A percentile compares a stretch with the other conserved stretches of the same genome.
These are phyloP conservation scores for Alloteropsis semialata DNA, from an alignment of 176 grass and related monocot genomes.

Conservation along the genomic window DNA sequence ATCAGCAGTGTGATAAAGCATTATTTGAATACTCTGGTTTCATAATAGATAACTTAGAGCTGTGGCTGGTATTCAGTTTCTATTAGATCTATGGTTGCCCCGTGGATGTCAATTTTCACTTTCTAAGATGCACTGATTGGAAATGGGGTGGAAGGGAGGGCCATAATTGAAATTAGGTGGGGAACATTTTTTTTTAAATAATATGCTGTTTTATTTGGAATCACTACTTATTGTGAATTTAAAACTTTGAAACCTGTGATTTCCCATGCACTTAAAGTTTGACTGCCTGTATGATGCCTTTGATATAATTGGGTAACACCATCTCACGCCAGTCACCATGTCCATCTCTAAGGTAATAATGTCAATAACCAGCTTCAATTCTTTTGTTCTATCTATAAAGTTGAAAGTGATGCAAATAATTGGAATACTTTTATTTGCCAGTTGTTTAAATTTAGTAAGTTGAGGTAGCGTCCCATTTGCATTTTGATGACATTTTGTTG, in stretches of 20 bases:
- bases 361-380: background rate
- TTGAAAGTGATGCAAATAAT: background rate
- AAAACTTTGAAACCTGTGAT: background rate
- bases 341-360: background rate
- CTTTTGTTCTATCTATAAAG: background rate
- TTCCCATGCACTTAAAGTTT: background rate
- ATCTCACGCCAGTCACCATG: background rate
- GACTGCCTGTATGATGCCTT: background rate
- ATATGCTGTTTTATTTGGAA: background rate
- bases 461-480: background rate
- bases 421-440: background rate
- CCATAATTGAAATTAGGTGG: background rate
- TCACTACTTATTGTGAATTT: slow-evolving; percentile 3
- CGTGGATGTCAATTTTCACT: background rate
- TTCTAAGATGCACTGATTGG: background rate
- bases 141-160: background rate
- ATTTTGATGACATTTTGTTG: background rate
- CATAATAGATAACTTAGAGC: background rate
- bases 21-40: background rate
- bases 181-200: background rate
- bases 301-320: background rate
- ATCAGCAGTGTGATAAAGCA: background rate
- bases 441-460: background rate
- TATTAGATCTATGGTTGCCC: background rate
- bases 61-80: slow-evolving; percentile 4